A percentile compares a stretch with the other conserved stretches of the same genome.
phyloP scores from a whole-genome alignment of 768 basidiomycete genomes.

The Auriscalpium orientale region DNA sequence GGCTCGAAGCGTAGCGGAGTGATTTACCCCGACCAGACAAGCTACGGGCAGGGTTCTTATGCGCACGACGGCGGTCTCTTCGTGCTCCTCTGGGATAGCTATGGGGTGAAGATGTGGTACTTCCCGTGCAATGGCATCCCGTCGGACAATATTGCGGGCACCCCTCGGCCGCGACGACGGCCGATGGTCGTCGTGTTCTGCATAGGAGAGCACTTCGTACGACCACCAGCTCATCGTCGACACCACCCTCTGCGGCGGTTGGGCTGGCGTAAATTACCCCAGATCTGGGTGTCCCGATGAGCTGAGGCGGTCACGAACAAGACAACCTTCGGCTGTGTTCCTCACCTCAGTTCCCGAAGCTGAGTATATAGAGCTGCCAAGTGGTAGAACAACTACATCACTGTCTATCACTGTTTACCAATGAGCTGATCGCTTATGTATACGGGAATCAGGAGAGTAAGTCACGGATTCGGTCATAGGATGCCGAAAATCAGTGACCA shows the following conservation, averaged over 20 bases:
- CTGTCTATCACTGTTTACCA: too few relatives aligned
- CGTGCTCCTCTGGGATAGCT: neutral
- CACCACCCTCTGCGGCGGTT: conserved; percentile 7
- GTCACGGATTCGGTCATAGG: too few relatives aligned
- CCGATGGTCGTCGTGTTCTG: neutral
- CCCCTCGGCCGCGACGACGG: conserved; percentile 3
- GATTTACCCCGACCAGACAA: neutral
- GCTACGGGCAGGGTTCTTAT: conserved; percentile 4
- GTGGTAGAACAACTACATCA: conserved; percentile 6
- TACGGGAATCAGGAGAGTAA: too few relatives aligned
- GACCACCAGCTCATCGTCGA: conserved; percentile 4
- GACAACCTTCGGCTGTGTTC: conserved; percentile 1
- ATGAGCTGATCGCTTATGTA: too few relatives aligned
- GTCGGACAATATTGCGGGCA: neutral
- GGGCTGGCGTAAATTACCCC: conserved; percentile 1
- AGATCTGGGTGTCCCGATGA: conserved; percentile 3
- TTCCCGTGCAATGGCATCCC: conserved; percentile 3
- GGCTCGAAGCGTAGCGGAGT: conserved; percentile 2
- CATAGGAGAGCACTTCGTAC: neutral
- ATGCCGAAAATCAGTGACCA: too few relatives aligned
- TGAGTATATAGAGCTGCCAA: conserved; percentile 1
- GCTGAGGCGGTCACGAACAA: neutral
- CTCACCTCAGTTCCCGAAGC: neutral
- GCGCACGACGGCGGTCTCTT: neutral
- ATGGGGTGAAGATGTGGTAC: conserved; percentile 5